These are phyloP conservation scores for Clavispora fructus DNA, from an alignment of 805 yeast species.

Conservation along the genomic window DNA sequence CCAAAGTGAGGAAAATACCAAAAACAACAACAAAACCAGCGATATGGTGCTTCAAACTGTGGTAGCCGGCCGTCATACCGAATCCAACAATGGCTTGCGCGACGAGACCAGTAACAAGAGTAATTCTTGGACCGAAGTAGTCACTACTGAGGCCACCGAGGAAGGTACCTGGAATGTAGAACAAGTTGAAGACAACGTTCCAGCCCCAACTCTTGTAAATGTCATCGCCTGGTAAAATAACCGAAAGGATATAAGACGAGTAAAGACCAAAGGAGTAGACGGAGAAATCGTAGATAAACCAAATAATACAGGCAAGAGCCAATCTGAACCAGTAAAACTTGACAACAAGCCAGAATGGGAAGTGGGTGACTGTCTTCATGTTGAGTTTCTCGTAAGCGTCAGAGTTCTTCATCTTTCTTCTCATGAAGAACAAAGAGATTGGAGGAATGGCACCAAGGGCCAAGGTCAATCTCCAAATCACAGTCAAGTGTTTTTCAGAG, in stretches of 20 bases:
- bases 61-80: constrained; percentile 72
- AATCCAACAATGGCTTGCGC: constrained; percentile 77
- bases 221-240: constrained; percentile 54
- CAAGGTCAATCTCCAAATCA: constrained; percentile 87
- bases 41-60: constrained; percentile 49
- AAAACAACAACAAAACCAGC: constrained; percentile 81
- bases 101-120: constrained; percentile 62
- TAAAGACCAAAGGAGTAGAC: constrained; percentile 84
- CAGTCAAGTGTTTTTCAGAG: constrained; percentile 60
- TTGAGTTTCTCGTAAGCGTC: constrained; percentile 64
- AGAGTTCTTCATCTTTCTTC: constrained; percentile 72
- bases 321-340: constrained; percentile 85
- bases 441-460: constrained; percentile 93
- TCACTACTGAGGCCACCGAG: constrained; percentile 85
- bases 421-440: constrained; percentile 64
- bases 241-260: constrained; percentile 63
- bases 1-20: constrained; percentile 81
- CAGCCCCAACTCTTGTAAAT: constrained; percentile 80
- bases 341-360: constrained; percentile 65
- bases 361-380: constrained; percentile 50
- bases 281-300: constrained; percentile 91
- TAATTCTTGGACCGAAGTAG: constrained; percentile 84
- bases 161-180: constrained; percentile 87
- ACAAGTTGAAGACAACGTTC: constrained; percentile 83
- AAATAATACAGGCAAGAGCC: constrained; percentile 62